A percentile compares a stretch with the other conserved stretches of the same genome.
Evolutionary conservation across 805 yeast species (phyloP).

Genomic region (Yarrowia osloensis): DNA sequence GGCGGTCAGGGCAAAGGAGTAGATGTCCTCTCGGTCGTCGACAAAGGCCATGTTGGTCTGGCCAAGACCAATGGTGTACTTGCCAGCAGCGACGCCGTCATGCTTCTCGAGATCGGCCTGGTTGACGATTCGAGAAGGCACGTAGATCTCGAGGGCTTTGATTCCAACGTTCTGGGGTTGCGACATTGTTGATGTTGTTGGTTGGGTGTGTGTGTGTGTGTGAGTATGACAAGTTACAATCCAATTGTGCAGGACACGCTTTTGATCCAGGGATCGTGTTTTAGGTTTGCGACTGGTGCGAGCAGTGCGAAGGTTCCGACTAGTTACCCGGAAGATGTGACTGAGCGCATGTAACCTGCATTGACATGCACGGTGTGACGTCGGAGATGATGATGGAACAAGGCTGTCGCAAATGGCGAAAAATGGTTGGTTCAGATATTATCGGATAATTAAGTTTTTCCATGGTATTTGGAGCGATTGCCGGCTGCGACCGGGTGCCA

Average conservation of each 20-base stretch:
- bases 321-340: slow-evolving; percentile 18
- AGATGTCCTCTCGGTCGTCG: slow-evolving; percentile 95
- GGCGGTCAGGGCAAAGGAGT: slow-evolving; percentile 91
- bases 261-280: slow-evolving; percentile 24
- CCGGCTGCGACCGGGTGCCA: not conserved
- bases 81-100: slow-evolving; percentile 88
- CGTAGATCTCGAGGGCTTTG: slow-evolving; percentile 90
- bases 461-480: not conserved
- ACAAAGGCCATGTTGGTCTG: slow-evolving; percentile 98
- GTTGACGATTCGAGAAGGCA: slow-evolving; percentile 81
- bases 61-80: slow-evolving; percentile 97
- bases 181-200: slow-evolving; percentile 31
- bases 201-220: slow-evolving; percentile 1
- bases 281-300: slow-evolving; percentile 29
- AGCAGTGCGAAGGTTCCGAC: slow-evolving; percentile 22
- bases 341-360: not conserved
- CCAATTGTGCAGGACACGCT: slow-evolving; percentile 2
- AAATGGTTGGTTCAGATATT: not conserved
- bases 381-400: slow-evolving; percentile 1
- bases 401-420: not conserved
- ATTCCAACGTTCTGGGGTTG: slow-evolving; percentile 88
- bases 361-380: slow-evolving; percentile 1
- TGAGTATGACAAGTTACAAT: not conserved
- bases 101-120: slow-evolving; percentile 83
- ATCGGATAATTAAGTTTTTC: not conserved